These are phyloP conservation scores for Curvularia spicifera DNA, from an alignment of 2,329 filamentous ascomycete genomes.

Conservation along the genomic window DNA sequence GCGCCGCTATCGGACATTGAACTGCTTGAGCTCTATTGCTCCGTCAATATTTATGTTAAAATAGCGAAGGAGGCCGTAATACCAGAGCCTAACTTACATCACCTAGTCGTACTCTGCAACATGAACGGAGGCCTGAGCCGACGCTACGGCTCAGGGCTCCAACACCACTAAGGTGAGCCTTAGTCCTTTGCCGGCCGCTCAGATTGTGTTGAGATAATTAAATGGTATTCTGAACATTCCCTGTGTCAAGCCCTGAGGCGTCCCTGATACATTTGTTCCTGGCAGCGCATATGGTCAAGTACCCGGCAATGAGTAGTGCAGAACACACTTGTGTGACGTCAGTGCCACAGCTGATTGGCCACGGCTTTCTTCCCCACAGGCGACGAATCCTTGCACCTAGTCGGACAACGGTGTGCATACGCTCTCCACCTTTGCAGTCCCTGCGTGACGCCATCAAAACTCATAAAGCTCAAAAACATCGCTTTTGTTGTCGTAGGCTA, in stretches of 20 bases:
- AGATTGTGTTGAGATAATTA: background rate
- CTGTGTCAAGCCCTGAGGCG: background rate
- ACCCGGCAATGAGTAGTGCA: background rate
- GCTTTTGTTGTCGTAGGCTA: background rate
- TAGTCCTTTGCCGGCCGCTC: background rate
- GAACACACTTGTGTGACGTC: background rate
- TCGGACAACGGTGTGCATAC: background rate
- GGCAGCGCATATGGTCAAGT: background rate
- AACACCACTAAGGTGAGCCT: background rate
- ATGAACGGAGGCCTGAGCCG: background rate
- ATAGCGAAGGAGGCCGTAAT: background rate
- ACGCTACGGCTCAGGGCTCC: background rate
- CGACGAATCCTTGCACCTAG: background rate
- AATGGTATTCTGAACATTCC: background rate
- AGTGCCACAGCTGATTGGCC: background rate
- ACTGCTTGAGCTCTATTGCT: background rate
- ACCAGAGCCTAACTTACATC: background rate
- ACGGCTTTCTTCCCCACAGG: background rate
- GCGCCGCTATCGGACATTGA: background rate
- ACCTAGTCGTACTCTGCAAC: background rate
- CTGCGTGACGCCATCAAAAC: background rate
- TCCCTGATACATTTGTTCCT: background rate
- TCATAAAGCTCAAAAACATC: background rate
- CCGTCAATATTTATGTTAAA: background rate
- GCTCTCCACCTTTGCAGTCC: background rate